Base-by-base conservation (phyloP, 768 basidiomycete genomes). In the Termitomyces titanicus region DNA sequence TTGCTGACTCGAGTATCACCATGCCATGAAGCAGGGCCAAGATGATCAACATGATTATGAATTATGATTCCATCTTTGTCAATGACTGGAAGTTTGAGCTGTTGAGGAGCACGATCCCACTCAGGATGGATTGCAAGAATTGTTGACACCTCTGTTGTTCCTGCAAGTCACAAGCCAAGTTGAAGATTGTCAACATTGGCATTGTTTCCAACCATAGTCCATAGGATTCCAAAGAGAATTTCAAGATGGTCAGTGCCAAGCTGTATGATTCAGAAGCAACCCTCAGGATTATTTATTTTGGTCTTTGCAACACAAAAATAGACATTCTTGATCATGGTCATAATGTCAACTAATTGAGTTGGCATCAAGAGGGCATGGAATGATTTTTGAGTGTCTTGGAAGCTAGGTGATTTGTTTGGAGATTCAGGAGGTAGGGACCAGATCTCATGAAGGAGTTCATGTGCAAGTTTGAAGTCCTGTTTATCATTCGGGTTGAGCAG, bases 201-300 rank as follows among this genome's bases (percentile, higher is more conserved):
- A 34, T 75, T 70, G 71, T 59, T 73, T 0, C 72, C 71, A 45
- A 73, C 57, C 64, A 72, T 71, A 4, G 72, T 74, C 0, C 70
- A 52, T 24, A 73, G 58, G n/a, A 71, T 66, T 0, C 72, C 72
- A 59, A 74, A 76, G 0, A 71, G 49, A 5, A 55, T 18, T 54
- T 77, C 71, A 0, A 74, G 64, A 0, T 67, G 61, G 56, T 77
- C 70, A 0, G 73, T 76, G 15, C 75, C 74, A 6, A 76, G 58
- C 0, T 74, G 64, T 6, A 72, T 68, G 8, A 76, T 27, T 43
- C 56, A 75, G 52, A 77, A 74, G 47, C 62, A 34, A 1, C 65
- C 61, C 42, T 67, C 52, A 0, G 71, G 68, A 54, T 67, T 50
- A 42, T 74, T 63, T 9, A 68, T 57, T 44, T 75, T 71, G 8